Base-by-base conservation (phyloP, 1,139 yeast species). In the Pichia sp. region DNA sequence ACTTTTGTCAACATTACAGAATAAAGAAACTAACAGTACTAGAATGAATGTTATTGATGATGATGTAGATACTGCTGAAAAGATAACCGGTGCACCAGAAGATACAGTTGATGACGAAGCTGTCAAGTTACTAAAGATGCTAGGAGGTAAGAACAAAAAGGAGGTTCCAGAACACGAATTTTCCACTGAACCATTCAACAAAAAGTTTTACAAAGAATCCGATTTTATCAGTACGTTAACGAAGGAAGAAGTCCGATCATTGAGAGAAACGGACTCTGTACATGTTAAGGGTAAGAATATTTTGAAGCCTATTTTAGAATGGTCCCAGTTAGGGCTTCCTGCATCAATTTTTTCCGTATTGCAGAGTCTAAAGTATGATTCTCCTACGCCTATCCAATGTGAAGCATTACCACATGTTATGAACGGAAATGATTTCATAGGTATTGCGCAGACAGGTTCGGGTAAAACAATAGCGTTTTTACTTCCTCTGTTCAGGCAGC, bases 361-460 rank as follows among this genome's bases (percentile, higher is more conserved):
- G 19, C 71, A 69, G 34, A 50, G 65, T 6, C 63, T 71, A 1
- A 74, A 77, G 1, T 90, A 82, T 64, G 71, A 68, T 0, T 69
- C 72, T 5, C 99, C 98, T 0, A 88, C 97, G 0, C 81, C 97
- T 0, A 90, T 95, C 56, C 99, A 95, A 68, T 78, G 92, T 0
- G 97, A 92, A 66, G 92, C 97, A 0, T 76, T 92, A 16, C 99
- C 99, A 0, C 87, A 92, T 0, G 82, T 90, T 16, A 86, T 93
- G 93, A 77, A 86, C 5, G 98, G 99, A 0, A 71, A 88, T 55
- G 98, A 95, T 72, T 81, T 93, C 4, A 86, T 95, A 52, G 98
- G 97, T 6, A 87, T 93, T 36, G 98, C 99, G 0, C 90, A 90
- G 62, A 93, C 99, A 0, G 99, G 99, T 0, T 89, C 97, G 2